These are phyloP conservation scores for Fusarium sulawesiense DNA, from an alignment of 2,329 filamentous ascomycete genomes.

Conservation along the genomic window DNA sequence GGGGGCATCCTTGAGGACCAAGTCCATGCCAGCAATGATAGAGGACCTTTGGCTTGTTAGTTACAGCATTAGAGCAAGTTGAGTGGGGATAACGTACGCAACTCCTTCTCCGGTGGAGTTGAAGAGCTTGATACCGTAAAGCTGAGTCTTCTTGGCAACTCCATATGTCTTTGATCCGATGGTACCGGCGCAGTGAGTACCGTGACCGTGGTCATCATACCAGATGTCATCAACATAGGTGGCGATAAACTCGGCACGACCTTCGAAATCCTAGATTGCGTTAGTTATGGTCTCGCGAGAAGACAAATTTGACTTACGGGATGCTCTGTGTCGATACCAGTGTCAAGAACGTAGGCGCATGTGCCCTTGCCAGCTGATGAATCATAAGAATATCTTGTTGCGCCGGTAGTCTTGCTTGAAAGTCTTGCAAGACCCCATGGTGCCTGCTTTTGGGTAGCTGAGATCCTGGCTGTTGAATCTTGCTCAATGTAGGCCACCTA, in stretches of 20 bases:
- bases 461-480: constrained; percentile 10
- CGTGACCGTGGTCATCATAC: neutral
- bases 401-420: constrained; percentile 1
- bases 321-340: neutral
- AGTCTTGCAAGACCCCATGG: constrained; percentile 12
- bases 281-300: fast-evolving
- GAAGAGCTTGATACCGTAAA: constrained; percentile 16
- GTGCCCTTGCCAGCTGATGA: neutral
- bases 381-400: constrained; percentile 1
- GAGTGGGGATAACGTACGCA: neutral
- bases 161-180: constrained; percentile 10
- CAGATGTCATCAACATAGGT: constrained; percentile 8
- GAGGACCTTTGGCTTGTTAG: neutral
- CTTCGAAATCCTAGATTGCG: neutral
- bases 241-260: constrained; percentile 10
- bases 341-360: constrained; percentile 22
- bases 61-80: fast-evolving
- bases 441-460: neutral
- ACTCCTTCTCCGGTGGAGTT: neutral
- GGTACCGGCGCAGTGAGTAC: constrained; percentile 3
- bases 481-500: constrained; percentile 16
- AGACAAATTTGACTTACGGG: neutral
- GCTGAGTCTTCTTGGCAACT: neutral
- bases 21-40: constrained; percentile 13
- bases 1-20: neutral